Percentiles rank a stretch among this genome's conserved stretches.
These are phyloP conservation scores for Lipomyces starkeyi DNA, from an alignment of 805 yeast species.

Conservation along the genomic window DNA sequence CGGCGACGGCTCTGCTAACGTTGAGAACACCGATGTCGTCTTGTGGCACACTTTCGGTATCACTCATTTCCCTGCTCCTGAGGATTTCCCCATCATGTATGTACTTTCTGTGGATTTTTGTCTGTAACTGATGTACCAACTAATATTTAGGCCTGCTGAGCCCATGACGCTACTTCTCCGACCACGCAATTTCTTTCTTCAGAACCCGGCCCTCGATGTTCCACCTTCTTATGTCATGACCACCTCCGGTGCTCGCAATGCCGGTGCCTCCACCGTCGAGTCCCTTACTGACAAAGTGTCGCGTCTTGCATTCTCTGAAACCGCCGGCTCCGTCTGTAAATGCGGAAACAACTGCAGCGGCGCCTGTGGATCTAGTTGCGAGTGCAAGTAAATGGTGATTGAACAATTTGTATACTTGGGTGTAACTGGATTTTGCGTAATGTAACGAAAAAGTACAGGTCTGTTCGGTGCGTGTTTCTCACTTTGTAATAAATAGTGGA, in stretches of 20 bases:
- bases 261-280: constrained; percentile 19
- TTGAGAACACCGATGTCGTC: constrained; percentile 67
- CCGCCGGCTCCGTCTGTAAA: constrained; percentile 7
- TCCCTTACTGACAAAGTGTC: constrained; percentile 33
- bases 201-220: constrained; percentile 78
- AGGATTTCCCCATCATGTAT: constrained; percentile 87
- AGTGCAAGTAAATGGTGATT: constrained; percentile 9
- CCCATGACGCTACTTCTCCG: constrained; percentile 74
- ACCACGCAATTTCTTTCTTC: constrained; percentile 79
- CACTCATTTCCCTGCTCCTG: constrained; percentile 87
- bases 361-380: neutral
- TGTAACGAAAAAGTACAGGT: neutral
- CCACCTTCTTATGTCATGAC: constrained; percentile 53
- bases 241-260: constrained; percentile 22
- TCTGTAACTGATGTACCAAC: neutral
- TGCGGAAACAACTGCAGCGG: neutral
- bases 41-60: constrained; percentile 84
- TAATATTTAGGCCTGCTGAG: constrained; percentile 62
- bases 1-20: constrained; percentile 44
- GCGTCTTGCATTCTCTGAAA: constrained; percentile 32
- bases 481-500: constrained; percentile 2
- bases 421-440: neutral
- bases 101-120: neutral
- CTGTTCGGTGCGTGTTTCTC: neutral
- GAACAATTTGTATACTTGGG: neutral